phyloP scores from a whole-genome alignment of 768 basidiomycete species.

The Suillus bovinus region DNA sequence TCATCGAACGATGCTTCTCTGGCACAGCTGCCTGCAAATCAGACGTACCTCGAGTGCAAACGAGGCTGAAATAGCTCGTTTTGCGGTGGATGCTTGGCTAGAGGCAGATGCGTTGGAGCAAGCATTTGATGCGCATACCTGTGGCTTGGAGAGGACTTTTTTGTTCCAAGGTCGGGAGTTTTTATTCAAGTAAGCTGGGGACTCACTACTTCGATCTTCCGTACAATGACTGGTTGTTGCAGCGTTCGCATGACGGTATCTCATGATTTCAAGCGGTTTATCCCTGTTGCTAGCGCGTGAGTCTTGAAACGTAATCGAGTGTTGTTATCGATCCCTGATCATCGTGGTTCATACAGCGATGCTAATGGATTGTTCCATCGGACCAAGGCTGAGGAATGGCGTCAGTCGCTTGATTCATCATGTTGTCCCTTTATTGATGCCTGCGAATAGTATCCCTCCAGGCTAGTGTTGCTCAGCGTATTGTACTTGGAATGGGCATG shows the following conservation, averaged over 20 bases:
- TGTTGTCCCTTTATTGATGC: constrained; percentile 7
- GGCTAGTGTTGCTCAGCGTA: constrained; percentile 54
- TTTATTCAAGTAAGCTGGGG: constrained; percentile 44
- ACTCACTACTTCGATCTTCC: constrained; percentile 2
- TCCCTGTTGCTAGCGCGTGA: constrained; percentile 59
- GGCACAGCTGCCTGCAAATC: constrained; percentile 72
- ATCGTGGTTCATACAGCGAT: constrained; percentile 32
- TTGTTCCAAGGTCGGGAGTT: constrained; percentile 73
- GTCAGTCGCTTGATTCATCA: constrained; percentile 42
- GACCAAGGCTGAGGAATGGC: constrained; percentile 64
- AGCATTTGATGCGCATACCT: constrained; percentile 63
- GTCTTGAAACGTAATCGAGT: constrained; percentile 19
- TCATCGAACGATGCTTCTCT: constrained; percentile 67
- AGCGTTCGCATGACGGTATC: constrained; percentile 73
- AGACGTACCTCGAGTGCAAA: constrained; percentile 41
- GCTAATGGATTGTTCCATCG: constrained; percentile 49
- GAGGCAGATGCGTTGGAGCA: constrained; percentile 68
- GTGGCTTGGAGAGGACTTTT: constrained; percentile 64
- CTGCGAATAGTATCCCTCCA: constrained; percentile 52
- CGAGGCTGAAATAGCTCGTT: constrained; percentile 57
- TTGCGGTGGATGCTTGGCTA: constrained; percentile 67
- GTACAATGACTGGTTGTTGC: constrained; percentile 3
- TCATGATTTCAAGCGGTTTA: constrained; percentile 65
- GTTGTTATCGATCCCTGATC: constrained; percentile 8
- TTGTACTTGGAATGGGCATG: constrained; percentile 58